phyloP scores from a whole-genome alignment of 1,139 yeast genomes.

The Candida labiduridarum region DNA sequence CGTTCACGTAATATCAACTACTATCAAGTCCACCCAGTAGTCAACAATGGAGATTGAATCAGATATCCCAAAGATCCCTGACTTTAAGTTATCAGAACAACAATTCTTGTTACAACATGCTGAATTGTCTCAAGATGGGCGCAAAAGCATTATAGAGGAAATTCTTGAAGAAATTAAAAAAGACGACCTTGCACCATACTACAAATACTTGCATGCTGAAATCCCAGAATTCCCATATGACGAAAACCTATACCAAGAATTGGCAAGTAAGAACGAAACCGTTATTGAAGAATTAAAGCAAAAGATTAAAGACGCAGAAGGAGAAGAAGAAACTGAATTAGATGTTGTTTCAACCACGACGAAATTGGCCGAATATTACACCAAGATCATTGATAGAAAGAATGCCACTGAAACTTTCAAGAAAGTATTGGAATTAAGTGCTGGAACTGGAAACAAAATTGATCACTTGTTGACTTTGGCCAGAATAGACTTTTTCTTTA shows the following conservation, averaged over 20 bases:
- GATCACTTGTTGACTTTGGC: conserved; percentile 81
- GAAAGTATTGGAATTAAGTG: conserved; percentile 77
- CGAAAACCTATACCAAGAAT: conserved; percentile 50
- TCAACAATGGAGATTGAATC: conserved; percentile 40
- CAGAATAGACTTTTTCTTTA: conserved; percentile 85
- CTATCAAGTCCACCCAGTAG: neutral
- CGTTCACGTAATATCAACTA: neutral
- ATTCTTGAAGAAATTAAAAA: conserved; percentile 57
- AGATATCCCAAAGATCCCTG: conserved; percentile 70
- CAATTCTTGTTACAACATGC: conserved; percentile 61
- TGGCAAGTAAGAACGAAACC: conserved; percentile 56
- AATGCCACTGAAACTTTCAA: conserved; percentile 75
- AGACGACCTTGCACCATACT: conserved; percentile 82
- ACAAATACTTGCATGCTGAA: conserved; percentile 64
- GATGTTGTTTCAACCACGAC: conserved; percentile 79
- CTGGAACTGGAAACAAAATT: conserved; percentile 87
- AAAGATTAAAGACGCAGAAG: conserved; percentile 72
- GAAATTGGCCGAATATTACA: conserved; percentile 85
- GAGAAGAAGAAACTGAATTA: conserved; percentile 87
- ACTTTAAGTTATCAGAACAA: conserved; percentile 74
- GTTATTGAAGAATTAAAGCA: conserved; percentile 60
- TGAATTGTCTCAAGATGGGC: conserved; percentile 32
- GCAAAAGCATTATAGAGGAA: conserved; percentile 41
- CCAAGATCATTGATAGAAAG: conserved; percentile 76
- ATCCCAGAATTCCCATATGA: conserved; percentile 57